Base-by-base conservation (phyloP, 257 asterid genomes). In the Solanum pinnatisectum region DNA sequence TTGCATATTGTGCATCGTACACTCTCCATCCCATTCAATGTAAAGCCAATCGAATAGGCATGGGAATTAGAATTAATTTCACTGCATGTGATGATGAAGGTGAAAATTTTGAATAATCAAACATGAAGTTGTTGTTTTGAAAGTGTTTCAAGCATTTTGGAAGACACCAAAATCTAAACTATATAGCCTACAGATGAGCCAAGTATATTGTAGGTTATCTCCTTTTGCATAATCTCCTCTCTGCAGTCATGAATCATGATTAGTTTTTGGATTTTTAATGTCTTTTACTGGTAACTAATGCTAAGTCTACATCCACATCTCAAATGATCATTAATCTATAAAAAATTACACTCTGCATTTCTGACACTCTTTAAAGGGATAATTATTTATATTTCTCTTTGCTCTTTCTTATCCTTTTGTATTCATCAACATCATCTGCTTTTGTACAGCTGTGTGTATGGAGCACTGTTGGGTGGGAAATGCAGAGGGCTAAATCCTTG, bases 381-480 rank as follows among this genome's bases (percentile, higher is more conserved):
- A 10, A 2, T 56, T 56, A 81, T 44, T 9, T 44, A 42, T 44
- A 27, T 27, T 79, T 40, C 84, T 15, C 37, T 78, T 16, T 52
- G 23, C 63, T 52, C 63, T 16, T 16, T 78, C 65, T 39, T 78
- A 42, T 42, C 37, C 65, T n/a, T 78, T 46, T 27, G 67, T 44
- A 44, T 27, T 30, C 85, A 81, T 46, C 68, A 49, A 27, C 40
- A 16, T 46, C 35, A 46, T 81, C 68, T 81, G 85, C 85, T 81
- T 81, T 59, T 81, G 85, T 87, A 40, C 78, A 94, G 95, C 90
- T 94, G 39, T 93, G 94, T 44, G 92, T 94, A 83, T 94, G 96
- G 96, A 91, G 67, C 84, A 85, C 91, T 16, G 94, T 92, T 40
- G 95, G 93, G 42, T 94, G 96, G 96, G 95, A 92, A 87, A 93